phyloP scores from a whole-genome alignment of 1,284 basidiomycete genomes.

The Neolentinus lepideus region DNA sequence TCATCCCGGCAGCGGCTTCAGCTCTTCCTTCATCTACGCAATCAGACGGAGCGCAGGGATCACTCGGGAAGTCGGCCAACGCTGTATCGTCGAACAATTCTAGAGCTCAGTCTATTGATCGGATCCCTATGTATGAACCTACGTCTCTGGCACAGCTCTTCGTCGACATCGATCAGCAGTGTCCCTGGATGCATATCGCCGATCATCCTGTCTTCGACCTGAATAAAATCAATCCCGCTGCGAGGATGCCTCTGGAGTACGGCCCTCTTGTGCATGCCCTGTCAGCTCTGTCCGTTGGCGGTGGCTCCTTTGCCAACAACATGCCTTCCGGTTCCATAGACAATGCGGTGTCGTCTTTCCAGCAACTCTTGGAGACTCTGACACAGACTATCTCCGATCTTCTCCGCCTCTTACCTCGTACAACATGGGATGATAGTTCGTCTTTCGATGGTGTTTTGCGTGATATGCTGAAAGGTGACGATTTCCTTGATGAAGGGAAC shows the following conservation, averaged over 20 bases:
- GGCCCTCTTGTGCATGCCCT: constrained; percentile 75
- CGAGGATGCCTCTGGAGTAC: constrained; percentile 73
- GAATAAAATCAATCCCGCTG: constrained; percentile 58
- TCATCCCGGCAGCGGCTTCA: constrained; percentile 32
- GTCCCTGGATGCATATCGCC: constrained; percentile 55
- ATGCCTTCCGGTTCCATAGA: constrained; percentile 78
- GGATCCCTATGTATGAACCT: constrained; percentile 27
- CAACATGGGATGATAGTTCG: constrained; percentile 81
- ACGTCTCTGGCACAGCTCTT: constrained; percentile 54
- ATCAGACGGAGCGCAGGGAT: constrained; percentile 34
- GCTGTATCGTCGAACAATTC: constrained; percentile 46
- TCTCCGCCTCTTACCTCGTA: constrained; percentile 71
- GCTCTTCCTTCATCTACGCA: constrained; percentile 36
- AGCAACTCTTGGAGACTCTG: constrained; percentile 75
- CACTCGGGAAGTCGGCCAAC: constrained; percentile 22
- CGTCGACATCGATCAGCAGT: constrained; percentile 53
- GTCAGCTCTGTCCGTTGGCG: constrained; percentile 79
- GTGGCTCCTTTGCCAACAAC: constrained; percentile 74
- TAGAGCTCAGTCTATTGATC: constrained; percentile 53
- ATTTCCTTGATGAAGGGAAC: constrained; percentile 68
- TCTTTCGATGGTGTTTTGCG: constrained; percentile 78
- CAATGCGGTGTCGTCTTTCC: constrained; percentile 79
- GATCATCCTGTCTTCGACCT: constrained; percentile 70
- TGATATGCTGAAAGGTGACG: constrained; percentile 81
- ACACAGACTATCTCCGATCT: constrained; percentile 83